Percentiles rank a stretch among this genome's conserved stretches.
These are phyloP conservation scores for Pseudozyma thailandica DNA, from an alignment of 1,284 basidiomycete species.

Conservation along the genomic window DNA sequence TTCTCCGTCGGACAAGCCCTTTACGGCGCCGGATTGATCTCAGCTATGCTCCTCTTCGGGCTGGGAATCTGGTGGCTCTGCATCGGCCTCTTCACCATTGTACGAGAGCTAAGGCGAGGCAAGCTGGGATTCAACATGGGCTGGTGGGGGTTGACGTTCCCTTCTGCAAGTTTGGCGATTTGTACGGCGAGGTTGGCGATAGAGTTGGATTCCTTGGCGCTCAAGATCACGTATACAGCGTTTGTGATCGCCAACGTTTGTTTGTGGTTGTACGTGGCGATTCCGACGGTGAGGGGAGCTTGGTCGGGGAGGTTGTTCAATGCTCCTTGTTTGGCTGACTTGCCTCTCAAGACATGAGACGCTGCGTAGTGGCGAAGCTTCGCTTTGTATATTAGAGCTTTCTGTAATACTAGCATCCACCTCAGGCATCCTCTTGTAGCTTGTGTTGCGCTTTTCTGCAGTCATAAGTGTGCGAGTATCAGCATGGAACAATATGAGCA, in stretches of 20 bases:
- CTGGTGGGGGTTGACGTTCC: slow-evolving; percentile 56
- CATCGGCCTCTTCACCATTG: slow-evolving; percentile 49
- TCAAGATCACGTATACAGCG: slow-evolving; percentile 54
- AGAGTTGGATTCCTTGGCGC: slow-evolving; percentile 51
- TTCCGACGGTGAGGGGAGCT: slow-evolving; percentile 55
- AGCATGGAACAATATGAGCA: not conserved
- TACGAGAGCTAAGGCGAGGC: slow-evolving; percentile 43
- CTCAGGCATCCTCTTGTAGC: no score
- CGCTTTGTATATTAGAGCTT: not conserved
- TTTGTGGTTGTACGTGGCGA: slow-evolving; percentile 52
- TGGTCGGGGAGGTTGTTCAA: slow-evolving; percentile 51
- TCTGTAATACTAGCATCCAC: not conserved
- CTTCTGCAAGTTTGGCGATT: slow-evolving; percentile 52
- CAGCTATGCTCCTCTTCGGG: slow-evolving; percentile 55
- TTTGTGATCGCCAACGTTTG: slow-evolving; percentile 43
- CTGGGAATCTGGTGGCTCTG: slow-evolving; percentile 57
- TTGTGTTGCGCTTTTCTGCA: no score
- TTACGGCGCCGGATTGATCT: slow-evolving; percentile 57
- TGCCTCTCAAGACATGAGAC: slow-evolving; percentile 45
- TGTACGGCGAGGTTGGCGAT: slow-evolving; percentile 50
- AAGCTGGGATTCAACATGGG: slow-evolving; percentile 59
- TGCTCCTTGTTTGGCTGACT: slow-evolving; percentile 59
- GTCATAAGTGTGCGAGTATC: no score
- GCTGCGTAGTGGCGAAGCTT: no score
- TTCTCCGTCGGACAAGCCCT: slow-evolving; percentile 49